Evolutionary conservation across 2,329 filamentous ascomycete genomes (phyloP), one percentile per base, ranked within the genome.

Genomic region (Verticillium longisporum): DNA sequence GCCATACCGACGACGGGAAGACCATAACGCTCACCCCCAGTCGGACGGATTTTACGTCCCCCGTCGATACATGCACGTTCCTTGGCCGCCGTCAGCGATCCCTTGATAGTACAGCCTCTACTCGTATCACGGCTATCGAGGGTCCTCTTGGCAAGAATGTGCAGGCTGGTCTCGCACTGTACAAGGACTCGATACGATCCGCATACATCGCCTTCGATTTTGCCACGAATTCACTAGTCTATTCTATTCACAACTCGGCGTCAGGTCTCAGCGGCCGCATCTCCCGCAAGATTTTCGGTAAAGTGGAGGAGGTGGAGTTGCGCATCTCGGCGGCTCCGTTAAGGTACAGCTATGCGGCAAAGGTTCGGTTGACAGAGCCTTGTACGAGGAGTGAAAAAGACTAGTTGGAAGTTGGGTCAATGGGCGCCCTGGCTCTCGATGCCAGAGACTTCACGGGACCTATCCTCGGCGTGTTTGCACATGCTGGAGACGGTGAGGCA

Each of bases 181-280:
- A 62, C 37, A 63, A 63, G 31, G 62, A 63, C 41, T 50, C 58
- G 1, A 53, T 62, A 10, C 60, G 62, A 0, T 56, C 58, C 38
- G 56, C 56, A 14, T 56, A 56, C n/a, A 21, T 63, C 21, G 15
- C 32, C 0, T 63, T 54, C 4, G 54, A 63, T 3, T 59, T 59
- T n/a, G 41, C 38, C 4, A 31, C 26, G 18, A 21, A 33, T 11
- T 32, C 26, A 2, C 54, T 55, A 7, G 26, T 33, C 7, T 55
- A 55, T 31, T 18, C 13, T 7, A 31, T 33, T 4, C 54, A 34
- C 26, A 55, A 55, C 32, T 55, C 54, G 31, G 26, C 54, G 13
- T 15, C 54, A 2, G 54, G 54, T 4, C 32, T 55, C 13, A 15
- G 54, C 14, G 31, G 54, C 2, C 26, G 13, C 6, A 34, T 55